Conservation (phyloP, 768 basidiomycete species). For the Clathrus columnatus region DNA sequence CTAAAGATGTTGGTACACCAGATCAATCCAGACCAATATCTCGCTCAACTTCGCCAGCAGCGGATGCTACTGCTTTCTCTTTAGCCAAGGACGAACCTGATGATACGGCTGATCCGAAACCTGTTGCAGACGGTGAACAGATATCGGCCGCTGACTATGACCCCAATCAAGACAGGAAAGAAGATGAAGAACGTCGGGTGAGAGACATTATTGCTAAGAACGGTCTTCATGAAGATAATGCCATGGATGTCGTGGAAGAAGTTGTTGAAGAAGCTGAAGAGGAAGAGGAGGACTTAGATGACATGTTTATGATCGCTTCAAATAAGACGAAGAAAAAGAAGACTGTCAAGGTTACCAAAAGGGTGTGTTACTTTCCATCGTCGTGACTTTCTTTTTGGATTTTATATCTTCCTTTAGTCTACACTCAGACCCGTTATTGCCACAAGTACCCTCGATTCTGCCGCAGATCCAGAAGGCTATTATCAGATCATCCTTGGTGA, state of each 20-base stretch:
- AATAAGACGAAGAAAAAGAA: constrained; percentile 48
- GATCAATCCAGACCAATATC: constrained; percentile 3
- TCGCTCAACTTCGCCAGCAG: constrained; percentile 17
- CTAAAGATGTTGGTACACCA: neutral
- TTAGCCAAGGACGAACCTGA: constrained; percentile 57
- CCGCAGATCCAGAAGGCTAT: constrained; percentile 91
- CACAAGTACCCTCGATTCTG: constrained; percentile 76
- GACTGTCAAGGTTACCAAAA: constrained; percentile 46
- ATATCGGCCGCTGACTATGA: constrained; percentile 93
- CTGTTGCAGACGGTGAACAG: constrained; percentile 48
- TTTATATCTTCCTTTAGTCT: neutral
- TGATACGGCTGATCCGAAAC: constrained; percentile 33
- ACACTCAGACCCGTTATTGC: constrained; percentile 45
- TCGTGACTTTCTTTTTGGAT: neutral
- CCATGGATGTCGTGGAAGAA: constrained; percentile 44
- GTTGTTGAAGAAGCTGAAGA: constrained; percentile 43
- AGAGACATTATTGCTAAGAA: constrained; percentile 31
- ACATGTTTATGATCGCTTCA: constrained; percentile 79
- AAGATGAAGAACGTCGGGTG: constrained; percentile 71
- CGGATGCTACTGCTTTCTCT: constrained; percentile 37
- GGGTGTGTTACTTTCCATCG: constrained; percentile 17
- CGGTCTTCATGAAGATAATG: constrained; percentile 30
- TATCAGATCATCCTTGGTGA: constrained; percentile 93
- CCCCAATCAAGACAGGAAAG: constrained; percentile 69
- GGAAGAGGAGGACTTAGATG: constrained; percentile 83